Evolutionary conservation across 306 rosid species (phyloP), one percentile per base, ranked within the genome.

Genomic region (Cicer cuneatum): DNA sequence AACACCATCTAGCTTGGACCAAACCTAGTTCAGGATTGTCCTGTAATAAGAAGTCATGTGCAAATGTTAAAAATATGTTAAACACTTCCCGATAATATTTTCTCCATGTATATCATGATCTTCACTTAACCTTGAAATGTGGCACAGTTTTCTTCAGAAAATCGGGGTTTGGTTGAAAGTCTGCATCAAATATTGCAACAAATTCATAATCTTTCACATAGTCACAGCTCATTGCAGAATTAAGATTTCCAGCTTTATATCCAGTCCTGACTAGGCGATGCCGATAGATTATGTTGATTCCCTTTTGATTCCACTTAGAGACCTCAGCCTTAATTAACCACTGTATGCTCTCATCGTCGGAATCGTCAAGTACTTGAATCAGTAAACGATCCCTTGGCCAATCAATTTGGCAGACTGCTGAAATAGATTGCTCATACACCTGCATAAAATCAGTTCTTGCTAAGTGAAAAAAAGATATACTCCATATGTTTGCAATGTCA

Each of bases 231-330:
- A 93, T 93, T 39, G 98, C 98, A 60, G 98, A 93, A 61, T 93
- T 91, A 76, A 91, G 97, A 84, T 93, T 93, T 83, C 98, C 98
- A 11, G 98, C 98, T 88, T 93, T 91, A 77, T 93, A 93, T 78
- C 98, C 97, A 5, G 97, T 93, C 86, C 98, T 85, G 76, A 84
- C 13, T 48, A 84, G 71, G n/a, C 98, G 96, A 85, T 93, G 98
- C 73, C 90, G 73, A 76, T 93, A 93, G 76, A 87, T 75, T 78
- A 93, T 88, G 80, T 91, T 89, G 73, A 89, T 33, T 60, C 97
- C 98, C 86, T 80, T 93, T 73, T 86, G 96, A 73, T 53, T 91
- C 98, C 98, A 93, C 67, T 84, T 82, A 71, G 81, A 58, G 78
- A 91, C 98, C 86, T 91, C 98, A 5, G 78, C 80, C 81, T 91